Evolutionary conservation across 169 alveolate species (phyloP), one percentile per base, ranked within the genome.

Genomic region (Cryptosporidium canis): DNA sequence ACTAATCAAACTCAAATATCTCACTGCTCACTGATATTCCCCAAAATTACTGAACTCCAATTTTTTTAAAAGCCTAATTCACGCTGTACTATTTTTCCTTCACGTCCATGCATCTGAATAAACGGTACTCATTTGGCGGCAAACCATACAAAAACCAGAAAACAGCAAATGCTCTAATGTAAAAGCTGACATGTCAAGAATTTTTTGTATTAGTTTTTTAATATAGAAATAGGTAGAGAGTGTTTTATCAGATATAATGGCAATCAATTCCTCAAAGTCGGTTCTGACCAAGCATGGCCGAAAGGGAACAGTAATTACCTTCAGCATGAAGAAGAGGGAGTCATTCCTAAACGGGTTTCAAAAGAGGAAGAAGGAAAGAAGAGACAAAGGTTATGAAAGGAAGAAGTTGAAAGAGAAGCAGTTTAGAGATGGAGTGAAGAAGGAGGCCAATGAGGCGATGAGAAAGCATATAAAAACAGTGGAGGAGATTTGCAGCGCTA

Each of bases 361-460:
- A n/a, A 31, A 56, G 33, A 77, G 72, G 12, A 55, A 43, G 18
- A 56, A 58, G 33, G 87, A 77, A 39, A 33, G 87, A n/a, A 77
- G 64, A 24, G 87, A 77, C 9, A 77, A 39, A 41, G 33, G 43
- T 44, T 2, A 14, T 8, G 39, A 56, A 31, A 77, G n/a, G 27
- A 77, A 55, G 63, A 77, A 77, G 31, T 44, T 58, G 18, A 77
- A 58, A 43, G 87, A 77, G 21, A 55, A 41, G 33, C 65, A 77
- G 37, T 58, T 58, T 58, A 77, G 48, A 21, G 72, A 61, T 4
- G 48, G 63, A n/a, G 64, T 58, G 21, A 77, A 77, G 45, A 77
- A 27, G 39, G 87, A 77, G n/a, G 87, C 72, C n/a, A 53, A 58
- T 35, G 77, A 77, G 14, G 63, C 43, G 18, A 77, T 77, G 64